Conservation (phyloP, 1,284 basidiomycete genomes). For the Apiotrichum gamsii region DNA sequence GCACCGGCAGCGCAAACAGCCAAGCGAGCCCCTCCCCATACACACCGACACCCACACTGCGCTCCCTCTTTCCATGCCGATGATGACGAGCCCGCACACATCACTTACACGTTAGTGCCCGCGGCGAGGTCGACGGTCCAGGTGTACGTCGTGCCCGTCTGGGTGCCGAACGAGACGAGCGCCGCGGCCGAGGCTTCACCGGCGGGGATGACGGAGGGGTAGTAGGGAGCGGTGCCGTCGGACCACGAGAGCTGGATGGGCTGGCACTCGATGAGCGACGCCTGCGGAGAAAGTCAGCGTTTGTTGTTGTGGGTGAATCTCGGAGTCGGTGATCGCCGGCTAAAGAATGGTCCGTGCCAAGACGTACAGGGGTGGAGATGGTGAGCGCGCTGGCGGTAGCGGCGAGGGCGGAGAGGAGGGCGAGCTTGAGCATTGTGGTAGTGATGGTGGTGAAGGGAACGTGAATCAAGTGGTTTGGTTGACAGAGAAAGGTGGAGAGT, state of each 20-base stretch:
- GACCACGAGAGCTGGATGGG: conserved; percentile 52
- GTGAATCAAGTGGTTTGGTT: background rate
- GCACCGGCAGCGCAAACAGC: no score
- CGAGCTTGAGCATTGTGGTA: conserved; percentile 9
- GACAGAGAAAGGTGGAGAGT: background rate
- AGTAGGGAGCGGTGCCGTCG: conserved; percentile 59
- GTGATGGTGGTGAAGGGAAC: background rate
- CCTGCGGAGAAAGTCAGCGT: conserved; percentile 14
- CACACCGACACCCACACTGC: no score
- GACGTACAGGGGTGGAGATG: conserved; percentile 7
- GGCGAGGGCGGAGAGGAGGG: conserved; percentile 3
- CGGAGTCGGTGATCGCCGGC: no score
- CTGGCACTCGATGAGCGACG: conserved; percentile 40
- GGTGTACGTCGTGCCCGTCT: conserved; percentile 52
- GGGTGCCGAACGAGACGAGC: conserved; percentile 22
- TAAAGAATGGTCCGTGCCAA: no score
- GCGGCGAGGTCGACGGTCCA: conserved; percentile 58
- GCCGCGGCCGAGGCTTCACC: conserved; percentile 56
- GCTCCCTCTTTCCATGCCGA: no score
- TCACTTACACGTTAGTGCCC: conserved; percentile 56
- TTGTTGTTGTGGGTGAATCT: no score
- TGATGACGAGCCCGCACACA: no score
- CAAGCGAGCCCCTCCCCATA: no score
- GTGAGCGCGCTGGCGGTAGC: conserved; percentile 5
- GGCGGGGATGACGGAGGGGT: conserved; percentile 62